Evolutionary conservation across 139 green algal genomes (phyloP).

Genomic region (Chlorella sp.): DNA sequence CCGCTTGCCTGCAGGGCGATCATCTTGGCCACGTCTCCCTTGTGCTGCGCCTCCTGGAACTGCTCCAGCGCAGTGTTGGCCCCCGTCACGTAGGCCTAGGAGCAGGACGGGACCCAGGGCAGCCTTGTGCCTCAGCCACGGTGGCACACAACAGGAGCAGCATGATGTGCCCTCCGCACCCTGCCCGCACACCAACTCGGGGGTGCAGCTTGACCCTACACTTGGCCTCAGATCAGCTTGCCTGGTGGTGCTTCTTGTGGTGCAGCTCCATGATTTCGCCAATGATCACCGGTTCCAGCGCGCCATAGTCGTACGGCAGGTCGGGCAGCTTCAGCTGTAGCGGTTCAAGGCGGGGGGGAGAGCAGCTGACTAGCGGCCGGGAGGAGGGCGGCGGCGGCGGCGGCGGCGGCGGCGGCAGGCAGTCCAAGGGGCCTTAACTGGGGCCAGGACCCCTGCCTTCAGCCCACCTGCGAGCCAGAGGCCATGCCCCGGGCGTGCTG

Average conservation of each 20-base stretch:
- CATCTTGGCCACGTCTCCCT: conserved; percentile 77
- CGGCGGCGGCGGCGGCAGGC: too few species aligned
- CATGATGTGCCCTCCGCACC: too few species aligned
- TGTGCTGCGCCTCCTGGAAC: conserved; percentile 73
- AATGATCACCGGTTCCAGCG: conserved; percentile 90
- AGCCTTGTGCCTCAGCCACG: not conserved
- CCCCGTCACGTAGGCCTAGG: conserved; percentile 83
- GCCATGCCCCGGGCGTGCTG: too few species aligned
- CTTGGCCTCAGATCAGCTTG: too few species aligned
- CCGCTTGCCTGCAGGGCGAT: conserved; percentile 76
- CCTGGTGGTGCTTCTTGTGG: conserved; percentile 93
- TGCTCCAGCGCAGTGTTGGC: conserved; percentile 89
- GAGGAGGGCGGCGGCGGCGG: too few species aligned
- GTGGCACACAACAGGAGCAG: too few species aligned
- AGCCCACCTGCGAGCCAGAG: too few species aligned
- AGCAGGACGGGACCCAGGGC: too few species aligned
- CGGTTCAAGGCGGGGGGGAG: not conserved
- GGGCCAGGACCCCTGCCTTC: too few species aligned
- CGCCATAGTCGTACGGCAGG: conserved; percentile 91
- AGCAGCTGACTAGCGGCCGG: not conserved
- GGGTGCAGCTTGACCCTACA: too few species aligned
- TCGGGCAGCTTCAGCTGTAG: conserved; percentile 77
- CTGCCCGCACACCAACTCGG: too few species aligned
- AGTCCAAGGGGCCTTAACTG: too few species aligned
- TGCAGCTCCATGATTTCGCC: conserved; percentile 98